Evolutionary conservation across 805 yeast genomes (phyloP).

Genomic region (Tetrapisispora nanseiensis): DNA sequence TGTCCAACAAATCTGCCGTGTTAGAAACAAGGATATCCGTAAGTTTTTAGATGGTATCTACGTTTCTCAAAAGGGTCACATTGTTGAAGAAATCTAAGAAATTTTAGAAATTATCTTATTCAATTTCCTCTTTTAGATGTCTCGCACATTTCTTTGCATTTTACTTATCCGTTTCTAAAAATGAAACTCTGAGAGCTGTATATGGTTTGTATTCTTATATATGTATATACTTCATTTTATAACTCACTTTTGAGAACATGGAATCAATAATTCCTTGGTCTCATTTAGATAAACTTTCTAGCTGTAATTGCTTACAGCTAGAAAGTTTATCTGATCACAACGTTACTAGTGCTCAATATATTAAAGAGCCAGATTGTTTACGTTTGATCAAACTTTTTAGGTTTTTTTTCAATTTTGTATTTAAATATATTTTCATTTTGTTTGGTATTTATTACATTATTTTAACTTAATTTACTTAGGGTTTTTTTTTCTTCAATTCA

Average conservation of each 20-base stretch:
- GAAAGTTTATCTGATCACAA: conserved; percentile 1
- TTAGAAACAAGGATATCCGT: conserved; percentile 99
- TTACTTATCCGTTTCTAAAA: no score
- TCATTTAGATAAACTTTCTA: not conserved
- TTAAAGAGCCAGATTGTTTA: conserved; percentile 31
- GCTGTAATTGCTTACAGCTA: no score
- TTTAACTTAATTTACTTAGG: no score
- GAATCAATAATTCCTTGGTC: not conserved
- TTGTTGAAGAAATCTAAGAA: conserved; percentile 51
- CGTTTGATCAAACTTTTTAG: conserved; percentile 48
- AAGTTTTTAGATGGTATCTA: conserved; percentile 99
- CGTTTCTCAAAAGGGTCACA: conserved; percentile 90
- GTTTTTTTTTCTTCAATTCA: no score
- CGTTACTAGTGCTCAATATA: conserved; percentile 14
- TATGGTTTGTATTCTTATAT: not conserved
- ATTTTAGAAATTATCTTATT: not conserved
- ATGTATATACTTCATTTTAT: not conserved
- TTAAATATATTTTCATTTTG: not conserved
- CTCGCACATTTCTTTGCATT: not conserved
- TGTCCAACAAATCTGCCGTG: conserved; percentile 95
- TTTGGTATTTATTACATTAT: not conserved
- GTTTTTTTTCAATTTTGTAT: conserved; percentile 31
- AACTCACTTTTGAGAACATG: not conserved
- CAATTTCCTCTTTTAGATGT: not conserved
- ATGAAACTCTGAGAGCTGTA: not conserved